Evolutionary conservation across 768 basidiomycete species (phyloP), one percentile per base, ranked within the genome.

Genomic region (Lactarius pseudohatsudake): DNA sequence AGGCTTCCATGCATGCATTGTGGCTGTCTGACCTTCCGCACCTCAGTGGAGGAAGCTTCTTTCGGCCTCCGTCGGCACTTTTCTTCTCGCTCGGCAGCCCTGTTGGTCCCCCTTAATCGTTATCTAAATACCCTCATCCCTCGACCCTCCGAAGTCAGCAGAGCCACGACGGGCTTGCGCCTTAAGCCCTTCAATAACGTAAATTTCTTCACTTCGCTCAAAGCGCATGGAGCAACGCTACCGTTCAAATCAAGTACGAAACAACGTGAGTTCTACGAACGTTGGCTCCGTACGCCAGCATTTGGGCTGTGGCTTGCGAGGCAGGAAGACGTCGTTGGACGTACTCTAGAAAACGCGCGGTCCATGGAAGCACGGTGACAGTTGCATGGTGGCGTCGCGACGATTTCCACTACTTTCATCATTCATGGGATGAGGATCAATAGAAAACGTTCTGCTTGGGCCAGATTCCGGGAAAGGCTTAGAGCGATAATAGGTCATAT

Each of bases 61-160:
- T 84, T 86, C 61, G 82, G 78, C 62, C 80, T 96, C 15, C 86
- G 92, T 28, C 81, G 86, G 56, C 94, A 98, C 73, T 94, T 98
- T 75, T 86, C 86, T 61, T 85, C 90, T 47, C 84, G 96, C 55
- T 94, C 96, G 1, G 91, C 89, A 22, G 89, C 89, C 62, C 81
- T 98, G 67, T 84, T 98, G 26, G 88, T 92, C 2, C 96, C 96
- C 0, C 82, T 98, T 5, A 89, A 96, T 71, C 86, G 96, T 70
- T 98, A 98, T 79, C 86, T 98, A 50, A 90, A 91, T 66, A 89
- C 89, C 1, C 83, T 96, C 57, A 92, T 95, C 75, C 92, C 92
- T 65, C 82, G 86, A 22, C 88, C 86, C 7, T 76, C 80, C 9
- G 86, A 87, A 71, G 53, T 66, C 3, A 70, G 73, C 38, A 75